A percentile compares a stretch with the other conserved stretches of the same genome.
Conservation (phyloP, 2,329 filamentous ascomycete species). For the Fusarium paranaense region DNA sequence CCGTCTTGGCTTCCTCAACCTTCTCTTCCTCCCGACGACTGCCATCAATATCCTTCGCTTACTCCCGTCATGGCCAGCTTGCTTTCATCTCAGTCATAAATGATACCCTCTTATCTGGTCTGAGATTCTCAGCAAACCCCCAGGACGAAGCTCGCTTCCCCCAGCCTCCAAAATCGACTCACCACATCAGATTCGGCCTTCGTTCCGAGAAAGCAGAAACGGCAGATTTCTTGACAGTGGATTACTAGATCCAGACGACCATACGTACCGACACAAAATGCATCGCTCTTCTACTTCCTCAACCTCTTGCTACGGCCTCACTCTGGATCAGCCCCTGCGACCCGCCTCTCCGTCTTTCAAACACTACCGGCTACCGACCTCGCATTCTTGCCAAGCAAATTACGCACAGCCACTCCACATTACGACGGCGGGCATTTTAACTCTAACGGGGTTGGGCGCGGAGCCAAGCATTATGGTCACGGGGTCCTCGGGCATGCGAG, state of each 20-base stretch:
- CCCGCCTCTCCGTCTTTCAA: neutral
- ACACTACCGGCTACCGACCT: neutral
- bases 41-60: neutral
- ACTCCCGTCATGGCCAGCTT: neutral
- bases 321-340: neutral
- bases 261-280: neutral
- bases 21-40: neutral
- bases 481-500: neutral
- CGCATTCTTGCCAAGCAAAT: neutral
- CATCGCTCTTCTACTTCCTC: neutral
- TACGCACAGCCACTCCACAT: neutral
- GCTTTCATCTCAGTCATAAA: neutral
- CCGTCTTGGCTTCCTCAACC: neutral
- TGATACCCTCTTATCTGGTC: neutral
- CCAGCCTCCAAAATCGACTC: neutral
- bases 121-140: neutral
- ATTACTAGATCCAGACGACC: neutral
- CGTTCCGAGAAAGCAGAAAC: neutral
- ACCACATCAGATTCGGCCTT: neutral
- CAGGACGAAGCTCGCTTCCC: neutral
- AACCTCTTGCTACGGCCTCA: neutral
- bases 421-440: neutral
- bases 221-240: neutral
- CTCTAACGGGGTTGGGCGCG: neutral
- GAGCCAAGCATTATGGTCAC: neutral